Evolutionary conservation across 352 stramenopile genomes (phyloP).

Genomic region (Phytophthora citricola): DNA sequence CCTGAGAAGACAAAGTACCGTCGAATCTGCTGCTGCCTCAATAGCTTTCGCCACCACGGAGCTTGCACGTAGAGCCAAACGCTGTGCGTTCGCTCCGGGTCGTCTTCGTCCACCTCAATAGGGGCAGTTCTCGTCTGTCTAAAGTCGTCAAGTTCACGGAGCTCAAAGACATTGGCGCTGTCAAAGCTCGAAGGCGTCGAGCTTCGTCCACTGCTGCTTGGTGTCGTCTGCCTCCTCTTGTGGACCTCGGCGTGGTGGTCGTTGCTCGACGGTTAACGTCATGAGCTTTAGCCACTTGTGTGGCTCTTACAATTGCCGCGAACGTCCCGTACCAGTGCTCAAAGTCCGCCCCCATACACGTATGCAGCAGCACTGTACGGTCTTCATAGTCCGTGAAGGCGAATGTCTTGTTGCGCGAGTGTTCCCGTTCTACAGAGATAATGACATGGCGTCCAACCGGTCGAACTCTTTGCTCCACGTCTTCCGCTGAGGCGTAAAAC

Average conservation of each 20-base stretch:
- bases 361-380: constrained; percentile 45
- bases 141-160: constrained; percentile 1
- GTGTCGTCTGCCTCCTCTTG: constrained; percentile 5
- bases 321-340: constrained; percentile 55
- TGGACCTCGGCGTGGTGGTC: constrained; percentile 4
- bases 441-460: constrained; percentile 45
- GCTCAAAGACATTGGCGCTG: constrained; percentile 2
- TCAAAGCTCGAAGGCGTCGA: constrained; percentile 33
- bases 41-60: constrained; percentile 45
- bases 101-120: constrained; percentile 25
- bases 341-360: constrained; percentile 50
- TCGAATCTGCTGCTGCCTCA: constrained; percentile 21
- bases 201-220: constrained; percentile 11
- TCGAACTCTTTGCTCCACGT: constrained; percentile 13
- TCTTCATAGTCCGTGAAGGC: constrained; percentile 55
- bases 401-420: constrained; percentile 61
- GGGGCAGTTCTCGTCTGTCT: constrained; percentile 6
- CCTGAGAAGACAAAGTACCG: constrained; percentile 55
- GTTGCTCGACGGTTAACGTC: constrained; percentile 15
- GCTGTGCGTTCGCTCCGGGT: constrained; percentile 27
- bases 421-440: constrained; percentile 44
- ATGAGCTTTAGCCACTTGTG: constrained; percentile 42
- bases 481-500: constrained; percentile 40
- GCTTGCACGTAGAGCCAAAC: constrained; percentile 50
- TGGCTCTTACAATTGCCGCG: constrained; percentile 39